phyloP scores from a whole-genome alignment of 495 filamentous ascomycete species.

The Penicillium robsamsonii region DNA sequence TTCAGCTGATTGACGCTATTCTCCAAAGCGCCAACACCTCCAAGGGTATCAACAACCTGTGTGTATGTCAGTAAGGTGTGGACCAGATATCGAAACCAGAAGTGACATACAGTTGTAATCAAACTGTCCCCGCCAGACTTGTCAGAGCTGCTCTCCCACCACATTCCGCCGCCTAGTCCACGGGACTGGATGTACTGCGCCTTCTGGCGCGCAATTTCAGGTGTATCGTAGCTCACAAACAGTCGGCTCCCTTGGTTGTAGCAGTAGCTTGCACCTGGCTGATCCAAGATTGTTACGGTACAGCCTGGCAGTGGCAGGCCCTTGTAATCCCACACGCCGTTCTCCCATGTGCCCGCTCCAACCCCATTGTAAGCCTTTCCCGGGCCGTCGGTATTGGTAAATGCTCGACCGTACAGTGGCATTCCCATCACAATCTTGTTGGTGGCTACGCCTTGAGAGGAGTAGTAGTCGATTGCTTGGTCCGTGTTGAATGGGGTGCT shows the following conservation, averaged over 20 bases:
- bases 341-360: constrained; percentile 67
- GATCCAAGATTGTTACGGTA: constrained; percentile 13
- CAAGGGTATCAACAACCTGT: constrained; percentile 32
- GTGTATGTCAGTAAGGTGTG: not conserved
- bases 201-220: constrained; percentile 58
- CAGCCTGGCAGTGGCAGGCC: constrained; percentile 48
- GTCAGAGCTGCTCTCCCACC: constrained; percentile 86
- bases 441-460: constrained; percentile 55
- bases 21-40: constrained; percentile 27
- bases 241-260: constrained; percentile 57
- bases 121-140: constrained; percentile 55
- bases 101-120: constrained; percentile 52
- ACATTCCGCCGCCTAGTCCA: constrained; percentile 79
- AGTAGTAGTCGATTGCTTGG: constrained; percentile 62
- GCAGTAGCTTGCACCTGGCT: constrained; percentile 59
- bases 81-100: not conserved
- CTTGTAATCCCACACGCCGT: constrained; percentile 78
- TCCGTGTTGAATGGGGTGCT: constrained; percentile 71
- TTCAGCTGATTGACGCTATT: constrained; percentile 32
- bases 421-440: constrained; percentile 78
- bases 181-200: constrained; percentile 59
- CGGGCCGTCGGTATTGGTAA: constrained; percentile 66
- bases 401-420: constrained; percentile 83
- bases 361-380: constrained; percentile 66
- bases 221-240: constrained; percentile 77